Evolutionary conservation across 192 early-diverging fungal species (phyloP).

Genomic region (Dimargaris cristalligena): DNA sequence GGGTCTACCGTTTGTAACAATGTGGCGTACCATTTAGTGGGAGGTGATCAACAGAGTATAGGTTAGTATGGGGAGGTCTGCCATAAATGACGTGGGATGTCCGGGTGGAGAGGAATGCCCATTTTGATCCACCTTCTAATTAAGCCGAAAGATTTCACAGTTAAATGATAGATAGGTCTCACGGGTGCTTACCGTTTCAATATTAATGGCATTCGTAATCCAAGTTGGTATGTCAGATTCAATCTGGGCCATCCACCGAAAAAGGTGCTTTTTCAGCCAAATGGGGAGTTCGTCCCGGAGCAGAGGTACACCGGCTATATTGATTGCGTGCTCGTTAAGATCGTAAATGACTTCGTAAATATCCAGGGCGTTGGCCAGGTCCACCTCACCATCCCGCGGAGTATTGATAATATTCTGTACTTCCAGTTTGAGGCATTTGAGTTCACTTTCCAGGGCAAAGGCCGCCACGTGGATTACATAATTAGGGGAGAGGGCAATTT

Average conservation of each 20-base stretch:
- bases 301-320: not conserved
- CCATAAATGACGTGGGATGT: not conserved
- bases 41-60: not conserved
- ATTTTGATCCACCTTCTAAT: no score
- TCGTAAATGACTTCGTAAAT: constrained; percentile 1
- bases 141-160: no score
- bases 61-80: not conserved
- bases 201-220: not conserved
- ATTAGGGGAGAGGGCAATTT: not conserved
- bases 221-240: not conserved
- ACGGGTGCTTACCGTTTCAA: not conserved
- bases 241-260: not conserved
- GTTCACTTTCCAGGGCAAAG: not conserved
- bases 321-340: not conserved
- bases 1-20: not conserved
- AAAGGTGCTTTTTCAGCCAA: not conserved
- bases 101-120: no score
- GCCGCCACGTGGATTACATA: not conserved
- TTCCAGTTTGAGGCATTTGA: constrained; percentile 3
- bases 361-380: constrained; percentile 3
- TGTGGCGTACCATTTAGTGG: no score
- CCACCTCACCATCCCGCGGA: not conserved
- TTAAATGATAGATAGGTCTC: no score
- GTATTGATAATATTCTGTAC: not conserved
- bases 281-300: not conserved